Conservation (phyloP, 2,329 filamentous ascomycete species). For the Apiospora phragmitis region DNA sequence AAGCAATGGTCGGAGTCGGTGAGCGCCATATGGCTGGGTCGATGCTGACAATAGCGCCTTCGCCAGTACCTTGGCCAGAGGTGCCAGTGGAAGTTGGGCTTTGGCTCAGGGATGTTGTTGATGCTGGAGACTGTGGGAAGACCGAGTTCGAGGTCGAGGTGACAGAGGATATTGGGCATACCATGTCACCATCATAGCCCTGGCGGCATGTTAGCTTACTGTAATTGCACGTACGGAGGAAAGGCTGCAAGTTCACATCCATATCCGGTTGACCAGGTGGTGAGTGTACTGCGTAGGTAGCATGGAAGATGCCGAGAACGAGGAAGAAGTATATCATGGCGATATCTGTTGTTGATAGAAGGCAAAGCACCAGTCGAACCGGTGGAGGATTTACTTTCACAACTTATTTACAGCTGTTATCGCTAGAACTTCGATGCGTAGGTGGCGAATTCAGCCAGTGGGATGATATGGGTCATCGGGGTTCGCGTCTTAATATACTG, state of each 20-base stretch:
- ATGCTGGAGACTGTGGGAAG: neutral
- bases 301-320: neutral
- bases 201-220: neutral
- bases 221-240: neutral
- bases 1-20: neutral
- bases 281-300: neutral
- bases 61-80: neutral
- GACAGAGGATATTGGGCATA: neutral
- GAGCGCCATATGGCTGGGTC: neutral
- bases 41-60: neutral
- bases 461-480: neutral
- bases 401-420: neutral
- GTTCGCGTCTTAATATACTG: neutral
- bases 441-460: neutral
- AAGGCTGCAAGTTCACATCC: neutral
- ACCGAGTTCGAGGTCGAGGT: neutral
- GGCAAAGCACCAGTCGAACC: neutral
- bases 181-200: neutral
- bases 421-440: neutral
- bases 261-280: neutral
- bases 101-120: neutral
- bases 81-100: no score
- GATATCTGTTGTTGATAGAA: neutral
- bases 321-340: neutral
- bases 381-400: neutral